Conservation (phyloP, 192 early-diverging fungal genomes). For the Backusella parvicylindrica region DNA sequence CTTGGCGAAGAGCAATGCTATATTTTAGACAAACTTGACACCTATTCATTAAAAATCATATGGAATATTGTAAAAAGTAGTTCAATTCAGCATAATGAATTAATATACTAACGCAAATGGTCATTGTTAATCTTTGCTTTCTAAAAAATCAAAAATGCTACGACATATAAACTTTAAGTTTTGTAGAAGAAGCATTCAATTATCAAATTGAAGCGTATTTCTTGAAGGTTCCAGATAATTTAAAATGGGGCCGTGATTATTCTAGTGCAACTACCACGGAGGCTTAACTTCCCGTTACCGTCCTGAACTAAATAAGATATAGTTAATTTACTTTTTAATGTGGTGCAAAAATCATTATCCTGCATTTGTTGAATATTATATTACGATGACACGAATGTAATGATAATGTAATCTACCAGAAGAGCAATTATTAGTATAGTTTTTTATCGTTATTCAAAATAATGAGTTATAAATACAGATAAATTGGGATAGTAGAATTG, state of each 20-base stretch:
- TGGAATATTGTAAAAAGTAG: neutral
- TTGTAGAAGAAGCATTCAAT: neutral
- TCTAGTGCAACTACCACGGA: neutral
- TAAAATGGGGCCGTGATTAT: too few species aligned
- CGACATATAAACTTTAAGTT: neutral
- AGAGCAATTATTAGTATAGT: neutral
- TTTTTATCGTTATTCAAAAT: neutral
- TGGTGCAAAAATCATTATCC: neutral
- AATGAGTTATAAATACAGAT: neutral
- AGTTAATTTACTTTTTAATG: conserved; percentile 1
- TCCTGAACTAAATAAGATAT: neutral
- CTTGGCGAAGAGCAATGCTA: neutral
- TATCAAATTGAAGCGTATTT: neutral
- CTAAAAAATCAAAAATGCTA: neutral
- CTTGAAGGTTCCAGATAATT: neutral
- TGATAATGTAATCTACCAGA: neutral
- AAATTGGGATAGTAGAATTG: neutral
- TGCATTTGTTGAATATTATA: neutral
- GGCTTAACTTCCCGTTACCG: neutral
- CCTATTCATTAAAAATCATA: neutral
- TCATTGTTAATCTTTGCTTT: neutral
- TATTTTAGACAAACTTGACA: neutral
- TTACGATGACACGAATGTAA: neutral
- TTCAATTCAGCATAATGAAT: neutral
- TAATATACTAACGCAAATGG: too few species aligned